Evolutionary conservation across 2,329 filamentous ascomycete species (phyloP).

Genomic region (Cercospora zeina): DNA sequence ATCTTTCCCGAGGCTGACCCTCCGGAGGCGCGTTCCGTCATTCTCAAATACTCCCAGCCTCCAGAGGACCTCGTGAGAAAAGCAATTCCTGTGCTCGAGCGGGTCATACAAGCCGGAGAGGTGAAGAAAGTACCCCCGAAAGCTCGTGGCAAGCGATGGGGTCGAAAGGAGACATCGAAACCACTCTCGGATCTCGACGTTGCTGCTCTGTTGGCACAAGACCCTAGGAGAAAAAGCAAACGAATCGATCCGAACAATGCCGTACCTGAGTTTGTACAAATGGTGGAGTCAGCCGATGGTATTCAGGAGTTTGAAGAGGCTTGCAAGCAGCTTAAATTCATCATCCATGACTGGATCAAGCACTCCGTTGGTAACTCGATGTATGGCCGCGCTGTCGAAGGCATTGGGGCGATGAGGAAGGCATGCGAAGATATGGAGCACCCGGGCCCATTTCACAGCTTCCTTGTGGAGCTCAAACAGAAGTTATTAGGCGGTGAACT

Average conservation of each 20-base stretch:
- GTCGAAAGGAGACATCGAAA: slow-evolving; percentile 63
- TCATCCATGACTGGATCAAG: slow-evolving; percentile 68
- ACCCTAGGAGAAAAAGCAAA: slow-evolving; percentile 48
- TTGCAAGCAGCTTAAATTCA: slow-evolving; percentile 69
- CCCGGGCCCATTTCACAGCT: slow-evolving; percentile 73
- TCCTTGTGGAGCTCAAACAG: slow-evolving; percentile 69
- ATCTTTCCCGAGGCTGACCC: slow-evolving; percentile 68
- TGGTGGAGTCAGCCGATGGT: slow-evolving; percentile 61
- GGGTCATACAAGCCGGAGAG: slow-evolving; percentile 67
- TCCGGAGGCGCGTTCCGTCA: slow-evolving; percentile 60
- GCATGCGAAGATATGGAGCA: slow-evolving; percentile 75
- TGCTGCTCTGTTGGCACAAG: slow-evolving; percentile 70
- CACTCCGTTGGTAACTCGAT: slow-evolving; percentile 73
- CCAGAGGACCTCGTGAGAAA: slow-evolving; percentile 65
- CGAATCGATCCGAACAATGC: slow-evolving; percentile 70
- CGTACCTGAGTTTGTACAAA: slow-evolving; percentile 86
- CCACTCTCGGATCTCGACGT: slow-evolving; percentile 89
- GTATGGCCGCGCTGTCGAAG: slow-evolving; percentile 74
- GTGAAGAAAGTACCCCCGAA: slow-evolving; percentile 67
- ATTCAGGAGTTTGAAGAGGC: slow-evolving; percentile 65
- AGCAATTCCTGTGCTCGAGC: slow-evolving; percentile 59
- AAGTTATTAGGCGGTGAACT: slow-evolving; percentile 68
- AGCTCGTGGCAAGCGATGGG: slow-evolving; percentile 59
- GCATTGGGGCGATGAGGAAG: slow-evolving; percentile 73
- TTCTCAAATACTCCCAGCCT: slow-evolving; percentile 72